These are phyloP conservation scores for Penicillium argentinense DNA, from an alignment of 495 filamentous ascomycete genomes.

Conservation along the genomic window DNA sequence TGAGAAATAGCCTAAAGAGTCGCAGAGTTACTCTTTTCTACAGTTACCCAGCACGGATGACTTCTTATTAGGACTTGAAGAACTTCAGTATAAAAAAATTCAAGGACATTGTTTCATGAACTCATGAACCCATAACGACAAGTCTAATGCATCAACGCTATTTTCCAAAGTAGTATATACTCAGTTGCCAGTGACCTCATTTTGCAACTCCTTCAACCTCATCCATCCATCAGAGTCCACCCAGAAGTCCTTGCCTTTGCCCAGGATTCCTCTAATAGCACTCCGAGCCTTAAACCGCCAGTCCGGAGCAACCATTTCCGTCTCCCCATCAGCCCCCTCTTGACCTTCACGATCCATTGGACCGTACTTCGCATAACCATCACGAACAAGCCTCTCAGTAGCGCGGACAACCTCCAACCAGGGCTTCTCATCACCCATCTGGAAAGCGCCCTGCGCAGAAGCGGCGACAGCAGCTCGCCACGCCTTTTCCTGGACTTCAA, in stretches of 20 bases:
- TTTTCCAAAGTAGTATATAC: constrained; percentile 2
- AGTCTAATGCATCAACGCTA: neutral
- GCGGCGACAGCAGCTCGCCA: constrained; percentile 69
- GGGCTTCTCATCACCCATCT: constrained; percentile 48
- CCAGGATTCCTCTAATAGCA: constrained; percentile 76
- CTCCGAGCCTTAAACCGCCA: constrained; percentile 90
- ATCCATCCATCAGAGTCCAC: constrained; percentile 74
- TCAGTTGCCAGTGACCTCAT: constrained; percentile 39
- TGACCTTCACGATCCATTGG: constrained; percentile 40
- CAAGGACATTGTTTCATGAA: too few species aligned
- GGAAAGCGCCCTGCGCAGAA: constrained; percentile 47
- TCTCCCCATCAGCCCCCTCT: constrained; percentile 24
- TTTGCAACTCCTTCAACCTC: constrained; percentile 53
- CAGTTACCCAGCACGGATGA: too few species aligned
- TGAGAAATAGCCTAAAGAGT: neutral
- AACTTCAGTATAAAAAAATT: too few species aligned
- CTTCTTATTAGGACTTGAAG: too few species aligned
- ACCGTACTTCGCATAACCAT: constrained; percentile 50
- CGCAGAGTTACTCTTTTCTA: too few species aligned
- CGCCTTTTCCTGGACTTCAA: constrained; percentile 83
- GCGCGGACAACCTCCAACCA: constrained; percentile 50
- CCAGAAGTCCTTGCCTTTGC: constrained; percentile 80
- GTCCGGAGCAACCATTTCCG: constrained; percentile 47
- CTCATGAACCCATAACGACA: neutral
- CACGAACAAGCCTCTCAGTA: constrained; percentile 46